phyloP scores from a whole-genome alignment of 2,329 filamentous ascomycete species.

The Diaporthe nobilis region DNA sequence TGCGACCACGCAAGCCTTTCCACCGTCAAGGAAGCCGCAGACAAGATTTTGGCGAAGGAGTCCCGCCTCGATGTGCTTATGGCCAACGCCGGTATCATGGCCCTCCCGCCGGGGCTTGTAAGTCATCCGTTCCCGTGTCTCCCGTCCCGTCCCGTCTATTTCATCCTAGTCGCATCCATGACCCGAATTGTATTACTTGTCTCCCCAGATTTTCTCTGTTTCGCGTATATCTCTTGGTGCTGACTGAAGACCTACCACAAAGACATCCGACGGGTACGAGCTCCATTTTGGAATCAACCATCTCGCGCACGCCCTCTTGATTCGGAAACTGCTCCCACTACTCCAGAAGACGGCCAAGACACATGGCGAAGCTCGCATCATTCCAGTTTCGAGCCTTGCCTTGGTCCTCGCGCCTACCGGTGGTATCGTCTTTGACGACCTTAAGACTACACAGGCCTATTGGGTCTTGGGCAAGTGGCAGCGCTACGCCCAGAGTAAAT shows the following conservation, averaged over 20 bases:
- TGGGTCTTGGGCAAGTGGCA: constrained; percentile 43
- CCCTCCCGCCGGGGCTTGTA: constrained; percentile 49
- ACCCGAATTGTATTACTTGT: not conserved
- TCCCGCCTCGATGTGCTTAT: constrained; percentile 58
- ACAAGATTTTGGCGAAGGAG: constrained; percentile 48
- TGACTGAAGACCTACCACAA: not conserved
- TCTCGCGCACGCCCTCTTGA: constrained; percentile 60
- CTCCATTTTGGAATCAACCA: constrained; percentile 65
- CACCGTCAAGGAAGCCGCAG: constrained; percentile 51
- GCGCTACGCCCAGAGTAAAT: constrained; percentile 51
- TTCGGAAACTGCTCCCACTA: constrained; percentile 44
- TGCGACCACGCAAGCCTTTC: constrained; percentile 50
- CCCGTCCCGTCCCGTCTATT: not conserved
- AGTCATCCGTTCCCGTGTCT: not conserved
- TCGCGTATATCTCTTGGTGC: not conserved
- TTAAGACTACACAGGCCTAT: constrained; percentile 45
- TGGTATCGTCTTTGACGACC: constrained; percentile 46
- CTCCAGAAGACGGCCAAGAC: constrained; percentile 48
- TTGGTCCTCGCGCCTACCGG: constrained; percentile 12
- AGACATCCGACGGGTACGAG: constrained; percentile 63
- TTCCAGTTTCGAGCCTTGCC: constrained; percentile 27
- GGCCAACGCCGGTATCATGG: constrained; percentile 62
- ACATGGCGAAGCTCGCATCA: constrained; percentile 35
- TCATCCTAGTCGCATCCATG: not conserved
- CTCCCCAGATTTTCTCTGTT: not conserved